Evolutionary conservation across 2,329 filamentous ascomycete genomes (phyloP), one percentile per base, ranked within the genome.

Genomic region (Aspergillus novofumigatus): DNA sequence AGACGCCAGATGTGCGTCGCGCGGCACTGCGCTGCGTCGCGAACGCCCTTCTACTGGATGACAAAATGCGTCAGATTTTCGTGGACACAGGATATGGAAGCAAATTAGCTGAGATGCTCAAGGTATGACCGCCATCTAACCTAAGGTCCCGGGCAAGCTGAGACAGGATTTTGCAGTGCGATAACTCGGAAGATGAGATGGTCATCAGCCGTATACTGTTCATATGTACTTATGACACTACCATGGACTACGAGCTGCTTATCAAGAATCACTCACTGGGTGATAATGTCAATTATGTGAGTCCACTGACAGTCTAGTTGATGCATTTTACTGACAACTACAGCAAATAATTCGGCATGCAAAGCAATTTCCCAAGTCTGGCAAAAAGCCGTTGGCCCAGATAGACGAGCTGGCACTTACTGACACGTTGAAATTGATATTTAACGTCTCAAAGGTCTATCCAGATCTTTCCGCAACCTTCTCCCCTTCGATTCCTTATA

Each of bases 361-460:
- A 5, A 83, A 81, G 59, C 74, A 77, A 65, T 84, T 82, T 60
- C 77, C 77, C 4, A 77, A 77, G 53, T 70, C 64, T 5, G 68
- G 69, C 50, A 67, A 67, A 59, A 73, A 64, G 51, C 66, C 72
- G 23, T 64, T 73, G 35, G 64, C 71, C 3, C 68, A 71, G 55
- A 71, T 92, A 81, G 86, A 89, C 62, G 86, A 89, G 57, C 86
- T 93, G 84, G 91, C 92, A 0, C 80, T 97, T 41, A 81, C 81
- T 8, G 93, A 97, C 72, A 93, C 89, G 0, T 78, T 94, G 51
- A 97, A 96, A 69, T 81, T 97, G 44, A 77, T 96, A 52, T 97
- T 95, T 80, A 97, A 97, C 72, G 80, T 96, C 53, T 89, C 89
- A 1, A 87, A 92, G 65, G 86, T 87, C 67, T 88, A 87, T 66